A percentile compares a stretch with the other conserved stretches of the same genome.
Evolutionary conservation across 345 rosid species (phyloP).

Genomic region (Euphorbia pulcherrima): DNA sequence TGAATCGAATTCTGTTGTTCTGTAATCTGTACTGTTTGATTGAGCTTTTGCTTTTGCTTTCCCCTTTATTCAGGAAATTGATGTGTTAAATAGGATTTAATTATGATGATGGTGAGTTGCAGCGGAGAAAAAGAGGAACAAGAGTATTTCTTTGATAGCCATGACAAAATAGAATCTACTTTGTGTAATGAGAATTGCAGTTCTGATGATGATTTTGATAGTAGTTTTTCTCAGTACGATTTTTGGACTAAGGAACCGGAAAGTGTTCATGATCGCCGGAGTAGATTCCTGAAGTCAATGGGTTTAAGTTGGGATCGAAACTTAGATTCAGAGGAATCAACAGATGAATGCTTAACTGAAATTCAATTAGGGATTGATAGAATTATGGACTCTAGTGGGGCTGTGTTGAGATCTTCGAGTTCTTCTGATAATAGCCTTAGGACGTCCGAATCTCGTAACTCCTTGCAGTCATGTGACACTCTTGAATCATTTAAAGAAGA

Average conservation of each 20-base stretch:
- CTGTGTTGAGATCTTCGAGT: conserved; percentile 35
- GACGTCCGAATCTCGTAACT: conserved; percentile 25
- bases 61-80: conserved; percentile 30
- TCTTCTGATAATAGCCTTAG: conserved; percentile 25
- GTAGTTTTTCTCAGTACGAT: conserved; percentile 29
- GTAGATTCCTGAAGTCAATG: conserved; percentile 32
- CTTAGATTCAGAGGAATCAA: conserved; percentile 15
- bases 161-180: conserved; percentile 52
- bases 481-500: conserved; percentile 27
- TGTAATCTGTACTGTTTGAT: background rate
- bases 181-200: conserved; percentile 43
- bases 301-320: conserved; percentile 32
- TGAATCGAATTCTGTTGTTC: conserved; percentile 4
- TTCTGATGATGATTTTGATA: conserved; percentile 20
- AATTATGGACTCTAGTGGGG: conserved; percentile 31
- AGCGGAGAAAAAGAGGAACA: conserved; percentile 42
- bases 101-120: conserved; percentile 31
- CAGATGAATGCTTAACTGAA: conserved; percentile 18
- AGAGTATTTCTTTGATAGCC: conserved; percentile 52
- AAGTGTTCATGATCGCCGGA: conserved; percentile 55
- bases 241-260: conserved; percentile 48
- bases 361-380: conserved; percentile 25
- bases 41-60: background rate
- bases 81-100: conserved; percentile 10
- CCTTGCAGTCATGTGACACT: conserved; percentile 28